These are phyloP conservation scores for Arabidopsis arenosa DNA, from an alignment of 345 rosid species.

Conservation along the genomic window DNA sequence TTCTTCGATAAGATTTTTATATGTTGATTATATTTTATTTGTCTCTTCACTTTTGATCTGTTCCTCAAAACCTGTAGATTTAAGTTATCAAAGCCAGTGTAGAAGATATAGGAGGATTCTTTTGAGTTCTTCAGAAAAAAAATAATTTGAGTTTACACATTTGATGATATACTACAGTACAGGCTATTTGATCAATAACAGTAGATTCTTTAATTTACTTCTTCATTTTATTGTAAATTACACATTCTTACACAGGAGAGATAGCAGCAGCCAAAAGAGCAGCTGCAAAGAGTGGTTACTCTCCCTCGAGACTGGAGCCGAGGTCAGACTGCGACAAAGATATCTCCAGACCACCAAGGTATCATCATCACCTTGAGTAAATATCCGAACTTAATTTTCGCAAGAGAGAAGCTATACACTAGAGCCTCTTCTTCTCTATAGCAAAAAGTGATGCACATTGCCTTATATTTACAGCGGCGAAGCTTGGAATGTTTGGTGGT, in stretches of 20 bases:
- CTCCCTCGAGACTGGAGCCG: conserved; percentile 16
- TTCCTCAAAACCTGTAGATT: neutral
- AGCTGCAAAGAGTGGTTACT: conserved; percentile 28
- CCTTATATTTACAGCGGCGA: conserved; percentile 51
- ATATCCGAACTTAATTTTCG: conserved; percentile 37
- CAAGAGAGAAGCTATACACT: conserved; percentile 40
- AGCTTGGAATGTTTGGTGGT: conserved; percentile 41
- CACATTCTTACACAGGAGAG: conserved; percentile 39
- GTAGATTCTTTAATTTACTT: conserved; percentile 19
- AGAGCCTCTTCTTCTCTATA: conserved; percentile 45
- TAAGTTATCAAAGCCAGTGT: neutral
- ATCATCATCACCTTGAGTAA: conserved; percentile 38
- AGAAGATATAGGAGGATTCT: conserved; percentile 2
- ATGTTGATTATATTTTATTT: neutral
- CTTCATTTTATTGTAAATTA: conserved; percentile 34
- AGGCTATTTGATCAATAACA: conserved; percentile 35
- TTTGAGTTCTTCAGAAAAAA: neutral
- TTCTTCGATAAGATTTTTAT: too few species aligned
- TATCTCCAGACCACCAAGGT: conserved; percentile 36
- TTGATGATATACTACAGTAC: conserved; percentile 27
- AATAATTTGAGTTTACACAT: conserved; percentile 27
- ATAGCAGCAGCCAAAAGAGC: conserved; percentile 28
- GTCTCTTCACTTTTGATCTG: neutral
- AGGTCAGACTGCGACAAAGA: conserved; percentile 31
- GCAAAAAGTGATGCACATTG: conserved; percentile 37